phyloP scores from a whole-genome alignment of 2,329 filamentous ascomycete genomes.

The Aspergillus jensenii region DNA sequence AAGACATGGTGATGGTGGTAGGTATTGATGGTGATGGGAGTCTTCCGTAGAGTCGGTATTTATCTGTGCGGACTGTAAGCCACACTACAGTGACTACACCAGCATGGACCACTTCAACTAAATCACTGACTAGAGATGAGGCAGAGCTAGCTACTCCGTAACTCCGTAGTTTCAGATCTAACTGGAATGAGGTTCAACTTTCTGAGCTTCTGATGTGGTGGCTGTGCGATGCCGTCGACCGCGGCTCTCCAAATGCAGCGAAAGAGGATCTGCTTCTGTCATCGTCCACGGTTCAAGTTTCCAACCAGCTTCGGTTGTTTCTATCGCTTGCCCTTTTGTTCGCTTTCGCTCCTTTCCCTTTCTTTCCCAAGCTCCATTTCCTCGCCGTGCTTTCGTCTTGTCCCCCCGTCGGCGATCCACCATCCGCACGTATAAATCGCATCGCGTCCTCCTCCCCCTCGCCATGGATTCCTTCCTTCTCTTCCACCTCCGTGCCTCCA shows the following conservation, averaged over 20 bases:
- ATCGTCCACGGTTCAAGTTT: not conserved
- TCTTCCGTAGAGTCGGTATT: not conserved
- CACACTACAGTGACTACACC: no score
- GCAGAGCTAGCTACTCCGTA: no score
- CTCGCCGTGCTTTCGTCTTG: not conserved
- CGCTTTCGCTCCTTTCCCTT: not conserved
- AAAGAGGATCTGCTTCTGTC: not conserved
- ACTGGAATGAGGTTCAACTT: not conserved
- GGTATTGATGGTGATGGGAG: not conserved
- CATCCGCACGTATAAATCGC: slow-evolving; percentile 20
- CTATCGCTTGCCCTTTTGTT: not conserved
- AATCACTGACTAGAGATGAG: no score
- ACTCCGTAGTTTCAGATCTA: no score
- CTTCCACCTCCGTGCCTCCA: slow-evolving; percentile 6
- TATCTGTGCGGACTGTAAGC: no score
- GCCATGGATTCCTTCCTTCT: slow-evolving; percentile 4
- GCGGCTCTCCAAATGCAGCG: not conserved
- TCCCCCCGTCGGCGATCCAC: slow-evolving; percentile 8
- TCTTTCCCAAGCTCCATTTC: not conserved
- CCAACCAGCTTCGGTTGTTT: not conserved
- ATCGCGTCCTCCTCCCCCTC: slow-evolving; percentile 11
- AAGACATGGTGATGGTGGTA: not conserved
- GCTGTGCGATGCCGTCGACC: slow-evolving; percentile 5
- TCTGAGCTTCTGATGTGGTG: not conserved
- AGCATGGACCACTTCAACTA: no score